phyloP scores from a whole-genome alignment of 75 land plant genomes.

The Pinus albicaulis region DNA sequence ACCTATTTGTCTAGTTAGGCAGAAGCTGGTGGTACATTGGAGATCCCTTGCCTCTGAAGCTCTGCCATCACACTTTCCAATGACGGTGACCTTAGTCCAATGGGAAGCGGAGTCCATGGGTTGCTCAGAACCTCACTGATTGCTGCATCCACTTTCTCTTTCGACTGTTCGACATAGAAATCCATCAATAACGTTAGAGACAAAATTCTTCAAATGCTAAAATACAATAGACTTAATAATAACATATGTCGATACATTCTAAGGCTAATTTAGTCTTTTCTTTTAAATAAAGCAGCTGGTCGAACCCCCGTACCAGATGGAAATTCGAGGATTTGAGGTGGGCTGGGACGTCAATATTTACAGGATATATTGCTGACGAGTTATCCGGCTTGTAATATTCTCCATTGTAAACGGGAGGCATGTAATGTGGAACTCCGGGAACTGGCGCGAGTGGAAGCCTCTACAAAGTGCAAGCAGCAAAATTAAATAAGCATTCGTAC shows the following conservation, averaged over 20 bases:
- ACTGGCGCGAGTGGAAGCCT: conserved; percentile 45
- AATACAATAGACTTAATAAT: conserved; percentile 3
- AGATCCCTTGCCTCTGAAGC: conserved; percentile 77
- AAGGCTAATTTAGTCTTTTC: not conserved
- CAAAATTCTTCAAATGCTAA: not conserved
- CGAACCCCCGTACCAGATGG: conserved; percentile 12
- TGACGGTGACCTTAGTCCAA: conserved; percentile 90
- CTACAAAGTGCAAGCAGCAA: conserved; percentile 19
- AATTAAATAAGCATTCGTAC: not conserved
- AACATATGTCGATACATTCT: not conserved
- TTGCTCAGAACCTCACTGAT: conserved; percentile 79
- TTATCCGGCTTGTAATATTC: conserved; percentile 10
- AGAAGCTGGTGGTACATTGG: conserved; percentile 44
- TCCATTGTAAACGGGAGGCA: conserved; percentile 18
- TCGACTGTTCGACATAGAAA: conserved; percentile 25
- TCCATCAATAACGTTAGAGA: not conserved
- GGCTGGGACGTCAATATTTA: conserved; percentile 21
- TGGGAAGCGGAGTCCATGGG: conserved; percentile 91
- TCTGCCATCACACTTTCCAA: conserved; percentile 42
- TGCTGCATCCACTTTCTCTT: conserved; percentile 73
- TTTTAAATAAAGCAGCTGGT: not conserved
- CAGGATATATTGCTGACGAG: conserved; percentile 1
- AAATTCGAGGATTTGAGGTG: conserved; percentile 19
- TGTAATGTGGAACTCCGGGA: conserved; percentile 36
- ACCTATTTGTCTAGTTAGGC: not conserved